A percentile compares a stretch with the other conserved stretches of the same genome.
These are phyloP conservation scores for Rhizophagus sp. DNA, from an alignment of 192 early-diverging fungal species.

Conservation along the genomic window DNA sequence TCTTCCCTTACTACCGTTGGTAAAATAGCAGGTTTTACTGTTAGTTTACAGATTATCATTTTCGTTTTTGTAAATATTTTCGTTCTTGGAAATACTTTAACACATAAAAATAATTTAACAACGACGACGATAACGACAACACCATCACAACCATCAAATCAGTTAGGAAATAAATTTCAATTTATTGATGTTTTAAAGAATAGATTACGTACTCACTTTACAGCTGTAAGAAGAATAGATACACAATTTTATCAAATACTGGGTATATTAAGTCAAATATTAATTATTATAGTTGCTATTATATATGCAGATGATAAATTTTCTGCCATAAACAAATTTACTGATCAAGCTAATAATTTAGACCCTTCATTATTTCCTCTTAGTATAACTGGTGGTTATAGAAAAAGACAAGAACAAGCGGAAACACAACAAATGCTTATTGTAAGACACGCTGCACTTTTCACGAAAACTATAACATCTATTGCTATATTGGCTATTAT, in stretches of 20 bases:
- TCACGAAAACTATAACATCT: constrained; percentile 4
- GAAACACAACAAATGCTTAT: not conserved
- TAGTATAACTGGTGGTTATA: not conserved
- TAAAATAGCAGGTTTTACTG: constrained; percentile 7
- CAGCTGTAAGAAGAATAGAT: not conserved
- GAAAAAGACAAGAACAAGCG: not conserved
- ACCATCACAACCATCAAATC: not conserved
- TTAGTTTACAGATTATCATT: constrained; percentile 13
- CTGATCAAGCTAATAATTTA: not conserved
- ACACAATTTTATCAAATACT: constrained; percentile 5
- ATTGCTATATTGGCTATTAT: constrained; percentile 21
- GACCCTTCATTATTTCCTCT: not conserved
- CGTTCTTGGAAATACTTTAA: not conserved
- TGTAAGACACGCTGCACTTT: constrained; percentile 5
- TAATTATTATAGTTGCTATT: not conserved
- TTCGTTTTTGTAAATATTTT: constrained; percentile 4
- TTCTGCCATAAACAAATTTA: not conserved
- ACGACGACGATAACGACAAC: too few species aligned
- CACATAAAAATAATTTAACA: not conserved
- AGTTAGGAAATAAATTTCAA: not conserved
- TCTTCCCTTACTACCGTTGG: not conserved
- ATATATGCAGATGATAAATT: not conserved
- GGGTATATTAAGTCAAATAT: constrained; percentile 8
- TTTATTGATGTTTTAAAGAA: not conserved
- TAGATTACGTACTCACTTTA: not conserved